Conservation (phyloP, 1,284 basidiomycete genomes). For the Trametes sp. region DNA sequence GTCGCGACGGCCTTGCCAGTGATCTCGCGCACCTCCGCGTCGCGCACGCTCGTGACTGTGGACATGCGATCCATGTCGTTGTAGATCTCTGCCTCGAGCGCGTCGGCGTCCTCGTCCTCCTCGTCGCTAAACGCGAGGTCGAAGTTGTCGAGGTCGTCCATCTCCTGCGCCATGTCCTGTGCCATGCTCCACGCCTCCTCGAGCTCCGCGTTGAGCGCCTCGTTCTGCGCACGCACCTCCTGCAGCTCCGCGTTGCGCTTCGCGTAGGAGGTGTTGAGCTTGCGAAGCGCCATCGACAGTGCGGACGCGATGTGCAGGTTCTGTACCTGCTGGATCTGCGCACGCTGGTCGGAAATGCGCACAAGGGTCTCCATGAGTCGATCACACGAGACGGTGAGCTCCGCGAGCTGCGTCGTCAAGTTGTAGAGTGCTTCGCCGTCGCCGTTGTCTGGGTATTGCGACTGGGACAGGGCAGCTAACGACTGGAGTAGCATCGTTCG, state of each 20-base stretch:
- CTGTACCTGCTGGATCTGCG: conserved; percentile 64
- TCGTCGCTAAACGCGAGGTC: conserved; percentile 41
- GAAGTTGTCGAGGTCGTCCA: conserved; percentile 59
- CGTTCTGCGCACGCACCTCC: conserved; percentile 54
- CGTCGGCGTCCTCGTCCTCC: conserved; percentile 45
- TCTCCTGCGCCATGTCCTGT: conserved; percentile 71
- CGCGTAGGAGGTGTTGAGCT: conserved; percentile 77
- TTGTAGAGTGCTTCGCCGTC: conserved; percentile 40
- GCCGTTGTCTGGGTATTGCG: conserved; percentile 32
- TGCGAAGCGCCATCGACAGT: conserved; percentile 76
- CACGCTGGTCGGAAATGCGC: conserved; percentile 64
- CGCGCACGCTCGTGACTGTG: conserved; percentile 31
- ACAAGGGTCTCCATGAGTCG: conserved; percentile 62
- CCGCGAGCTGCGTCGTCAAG: conserved; percentile 64
- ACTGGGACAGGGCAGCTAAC: conserved; percentile 46
- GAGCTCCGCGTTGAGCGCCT: conserved; percentile 70
- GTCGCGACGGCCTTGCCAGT: conserved; percentile 44
- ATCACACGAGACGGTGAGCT: conserved; percentile 67
- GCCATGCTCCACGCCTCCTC: conserved; percentile 83
- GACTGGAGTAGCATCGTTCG: conserved; percentile 76
- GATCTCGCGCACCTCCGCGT: conserved; percentile 44
- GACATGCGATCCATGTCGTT: conserved; percentile 36
- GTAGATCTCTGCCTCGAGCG: conserved; percentile 35
- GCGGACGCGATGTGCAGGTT: conserved; percentile 77
- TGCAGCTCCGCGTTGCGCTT: conserved; percentile 65